These are phyloP conservation scores for Penicillium manginii DNA, from an alignment of 495 filamentous ascomycete species.

Conservation along the genomic window DNA sequence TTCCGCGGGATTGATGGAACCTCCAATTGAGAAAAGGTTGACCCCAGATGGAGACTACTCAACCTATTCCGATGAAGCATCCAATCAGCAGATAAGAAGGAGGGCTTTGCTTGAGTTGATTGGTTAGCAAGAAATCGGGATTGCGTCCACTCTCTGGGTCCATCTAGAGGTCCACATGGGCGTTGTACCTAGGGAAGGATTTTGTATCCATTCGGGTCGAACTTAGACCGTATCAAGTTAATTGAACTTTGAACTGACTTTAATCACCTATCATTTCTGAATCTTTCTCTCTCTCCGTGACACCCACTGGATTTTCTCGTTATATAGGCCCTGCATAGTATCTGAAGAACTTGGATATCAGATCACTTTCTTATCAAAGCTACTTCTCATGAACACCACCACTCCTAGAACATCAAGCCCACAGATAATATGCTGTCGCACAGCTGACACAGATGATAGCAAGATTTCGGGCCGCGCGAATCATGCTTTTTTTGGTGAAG, in stretches of 20 bases:
- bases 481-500: not conserved
- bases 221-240: too few relatives aligned
- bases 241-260: too few relatives aligned
- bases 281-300: too few relatives aligned
- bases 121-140: not conserved
- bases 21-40: not conserved
- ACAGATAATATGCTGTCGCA: not conserved
- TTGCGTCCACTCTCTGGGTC: too few relatives aligned
- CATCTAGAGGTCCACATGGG: too few relatives aligned
- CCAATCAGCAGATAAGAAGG: not conserved
- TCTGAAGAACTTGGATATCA: too few relatives aligned
- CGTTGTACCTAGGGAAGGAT: too few relatives aligned
- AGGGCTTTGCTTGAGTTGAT: not conserved
- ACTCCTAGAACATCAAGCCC: not conserved
- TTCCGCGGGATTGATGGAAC: not conserved
- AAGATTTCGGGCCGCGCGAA: not conserved
- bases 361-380: not conserved
- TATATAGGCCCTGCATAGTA: too few relatives aligned
- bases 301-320: too few relatives aligned
- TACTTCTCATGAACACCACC: not conserved
- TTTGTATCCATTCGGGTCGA: too few relatives aligned
- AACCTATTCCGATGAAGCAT: not conserved
- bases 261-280: too few relatives aligned
- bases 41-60: not conserved
- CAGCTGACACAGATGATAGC: not conserved